Evolutionary conservation across 139 green algal genomes (phyloP).

Genomic region (Yamagishiella unicocca): DNA sequence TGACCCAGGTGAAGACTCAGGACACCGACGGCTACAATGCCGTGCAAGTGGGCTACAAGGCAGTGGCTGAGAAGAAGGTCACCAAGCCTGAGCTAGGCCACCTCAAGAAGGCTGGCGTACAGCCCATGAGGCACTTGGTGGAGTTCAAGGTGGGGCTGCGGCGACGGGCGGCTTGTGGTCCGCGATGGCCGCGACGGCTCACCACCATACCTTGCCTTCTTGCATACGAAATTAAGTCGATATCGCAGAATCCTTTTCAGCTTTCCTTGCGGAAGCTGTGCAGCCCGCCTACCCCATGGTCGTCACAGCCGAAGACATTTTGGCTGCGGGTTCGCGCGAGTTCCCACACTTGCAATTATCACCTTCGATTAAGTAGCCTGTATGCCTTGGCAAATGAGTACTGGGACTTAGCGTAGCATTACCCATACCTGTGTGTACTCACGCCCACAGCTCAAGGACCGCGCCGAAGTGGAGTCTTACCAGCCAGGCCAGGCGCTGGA

Average conservation of each 20-base stretch:
- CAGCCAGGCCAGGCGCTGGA: constrained; percentile 89
- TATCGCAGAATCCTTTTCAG: no score
- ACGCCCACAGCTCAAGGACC: constrained; percentile 77
- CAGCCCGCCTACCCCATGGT: no score
- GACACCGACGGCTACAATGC: constrained; percentile 96
- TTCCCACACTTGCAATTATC: no score
- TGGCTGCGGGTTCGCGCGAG: no score
- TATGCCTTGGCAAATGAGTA: no score
- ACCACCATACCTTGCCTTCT: background rate
- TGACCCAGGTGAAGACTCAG: constrained; percentile 94
- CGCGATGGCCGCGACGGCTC: no score
- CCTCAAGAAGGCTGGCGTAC: constrained; percentile 86
- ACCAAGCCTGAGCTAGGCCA: constrained; percentile 96
- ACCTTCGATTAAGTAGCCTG: no score
- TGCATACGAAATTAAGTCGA: no score
- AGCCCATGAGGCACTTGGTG: constrained; percentile 85
- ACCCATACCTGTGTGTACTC: no score
- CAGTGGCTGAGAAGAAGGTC: constrained; percentile 83
- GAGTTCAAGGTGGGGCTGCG: constrained; percentile 90
- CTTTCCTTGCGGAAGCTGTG: no score
- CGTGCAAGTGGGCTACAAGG: constrained; percentile 88
- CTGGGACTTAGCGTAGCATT: no score
- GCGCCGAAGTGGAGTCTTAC: constrained; percentile 66
- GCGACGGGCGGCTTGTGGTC: constrained; percentile 17
- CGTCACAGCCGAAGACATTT: no score